These are phyloP conservation scores for Parietaria judaica DNA, from an alignment of 306 rosid species.

Conservation along the genomic window DNA sequence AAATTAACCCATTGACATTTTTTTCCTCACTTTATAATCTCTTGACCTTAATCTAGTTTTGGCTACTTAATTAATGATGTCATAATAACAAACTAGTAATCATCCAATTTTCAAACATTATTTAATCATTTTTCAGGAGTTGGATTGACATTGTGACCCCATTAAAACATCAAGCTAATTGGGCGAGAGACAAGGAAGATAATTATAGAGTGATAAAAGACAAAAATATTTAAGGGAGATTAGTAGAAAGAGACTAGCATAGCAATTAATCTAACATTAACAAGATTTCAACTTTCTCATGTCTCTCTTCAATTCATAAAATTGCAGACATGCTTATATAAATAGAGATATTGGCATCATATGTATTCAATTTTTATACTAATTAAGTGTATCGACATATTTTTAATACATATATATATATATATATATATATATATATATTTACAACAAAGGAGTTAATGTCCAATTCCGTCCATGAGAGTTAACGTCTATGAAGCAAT, in stretches of 20 bases:
- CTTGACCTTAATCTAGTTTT: not conserved
- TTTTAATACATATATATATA: too few species aligned
- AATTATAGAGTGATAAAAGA: not conserved
- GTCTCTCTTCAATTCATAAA: not conserved
- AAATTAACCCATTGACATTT: not conserved
- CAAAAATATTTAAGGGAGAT: not conserved
- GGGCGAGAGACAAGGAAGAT: not conserved
- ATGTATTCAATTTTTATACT: too few species aligned
- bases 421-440: too few species aligned
- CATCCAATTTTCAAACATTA: not conserved
- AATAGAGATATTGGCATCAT: not conserved
- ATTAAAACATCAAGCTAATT: not conserved
- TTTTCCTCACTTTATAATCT: not conserved
- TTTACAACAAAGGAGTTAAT: too few species aligned
- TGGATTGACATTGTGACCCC: constrained; percentile 5
- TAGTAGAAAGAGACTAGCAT: not conserved
- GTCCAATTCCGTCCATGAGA: too few species aligned
- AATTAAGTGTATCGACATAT: too few species aligned
- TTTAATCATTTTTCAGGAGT: not conserved
- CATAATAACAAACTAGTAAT: not conserved
- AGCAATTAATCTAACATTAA: not conserved
- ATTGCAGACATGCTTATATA: not conserved
- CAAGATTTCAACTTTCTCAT: not conserved
- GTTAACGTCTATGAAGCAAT: too few species aligned
- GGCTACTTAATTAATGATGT: not conserved